Percentiles rank a stretch among this genome's conserved stretches.
Evolutionary conservation across 805 yeast genomes (phyloP).

Genomic region (Cyberlindnera euphorbiiphila): DNA sequence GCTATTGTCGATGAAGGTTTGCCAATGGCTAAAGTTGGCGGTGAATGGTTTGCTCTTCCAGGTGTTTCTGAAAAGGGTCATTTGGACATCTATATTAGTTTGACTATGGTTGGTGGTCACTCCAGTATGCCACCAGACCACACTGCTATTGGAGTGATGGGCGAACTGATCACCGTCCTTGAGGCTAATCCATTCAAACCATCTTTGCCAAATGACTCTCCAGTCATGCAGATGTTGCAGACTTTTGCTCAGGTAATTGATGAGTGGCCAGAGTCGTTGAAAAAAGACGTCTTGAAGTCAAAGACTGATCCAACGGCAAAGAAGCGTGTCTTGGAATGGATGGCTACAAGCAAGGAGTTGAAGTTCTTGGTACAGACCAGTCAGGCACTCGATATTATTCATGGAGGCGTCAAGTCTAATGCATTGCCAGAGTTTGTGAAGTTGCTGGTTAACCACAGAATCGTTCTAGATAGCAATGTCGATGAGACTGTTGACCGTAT

Average conservation of each 20-base stretch:
- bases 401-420: constrained; percentile 73
- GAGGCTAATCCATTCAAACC: constrained; percentile 54
- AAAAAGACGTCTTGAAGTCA: constrained; percentile 34
- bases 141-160: constrained; percentile 65
- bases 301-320: constrained; percentile 35
- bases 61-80: constrained; percentile 47
- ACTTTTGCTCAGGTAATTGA: constrained; percentile 52
- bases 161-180: constrained; percentile 47
- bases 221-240: constrained; percentile 49
- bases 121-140: constrained; percentile 70
- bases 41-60: constrained; percentile 40
- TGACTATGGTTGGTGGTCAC: constrained; percentile 72
- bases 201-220: constrained; percentile 45
- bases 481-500: constrained; percentile 31
- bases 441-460: constrained; percentile 58
- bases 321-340: constrained; percentile 30
- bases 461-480: constrained; percentile 52
- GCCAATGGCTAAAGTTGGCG: constrained; percentile 33
- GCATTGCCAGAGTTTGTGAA: constrained; percentile 62
- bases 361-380: constrained; percentile 21
- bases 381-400: constrained; percentile 34
- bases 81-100: constrained; percentile 34
- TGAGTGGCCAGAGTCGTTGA: constrained; percentile 26
- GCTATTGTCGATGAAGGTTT: constrained; percentile 63
- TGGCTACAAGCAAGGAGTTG: constrained; percentile 11